Conservation (phyloP, 2,329 filamentous ascomycete genomes). For the Cercospora sp. region DNA sequence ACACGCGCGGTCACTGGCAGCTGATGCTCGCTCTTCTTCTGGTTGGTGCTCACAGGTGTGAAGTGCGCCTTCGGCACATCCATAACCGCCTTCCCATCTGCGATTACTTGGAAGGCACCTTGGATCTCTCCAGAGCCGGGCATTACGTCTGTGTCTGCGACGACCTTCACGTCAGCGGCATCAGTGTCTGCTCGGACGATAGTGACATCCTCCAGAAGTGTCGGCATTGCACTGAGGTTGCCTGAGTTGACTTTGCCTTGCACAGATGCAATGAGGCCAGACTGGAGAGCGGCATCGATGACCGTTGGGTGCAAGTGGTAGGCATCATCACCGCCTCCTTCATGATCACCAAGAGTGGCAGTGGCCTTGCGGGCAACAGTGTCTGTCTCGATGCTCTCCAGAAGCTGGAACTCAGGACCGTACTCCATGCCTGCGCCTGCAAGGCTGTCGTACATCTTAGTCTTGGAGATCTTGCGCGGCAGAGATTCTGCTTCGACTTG, state of each 20-base stretch:
- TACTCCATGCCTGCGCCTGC: neutral
- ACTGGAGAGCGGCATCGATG: neutral
- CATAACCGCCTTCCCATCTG: neutral
- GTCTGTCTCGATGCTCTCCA: neutral
- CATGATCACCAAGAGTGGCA: neutral
- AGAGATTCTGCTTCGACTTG: neutral
- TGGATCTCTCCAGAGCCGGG: neutral
- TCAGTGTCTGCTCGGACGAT: neutral
- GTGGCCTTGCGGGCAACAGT: neutral
- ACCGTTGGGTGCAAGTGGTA: neutral
- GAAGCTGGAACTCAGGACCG: neutral
- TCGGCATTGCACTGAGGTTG: neutral
- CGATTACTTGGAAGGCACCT: neutral
- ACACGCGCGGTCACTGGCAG: neutral
- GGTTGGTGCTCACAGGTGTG: neutral
- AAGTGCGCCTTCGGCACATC: neutral
- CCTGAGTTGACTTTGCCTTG: neutral
- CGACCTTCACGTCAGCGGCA: neutral
- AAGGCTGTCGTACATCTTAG: neutral
- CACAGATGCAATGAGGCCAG: neutral
- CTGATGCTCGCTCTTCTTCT: neutral
- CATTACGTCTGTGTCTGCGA: neutral
- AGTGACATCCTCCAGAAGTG: neutral
- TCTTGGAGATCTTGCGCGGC: neutral
- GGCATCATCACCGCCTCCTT: neutral